Base-by-base conservation (phyloP, 2,329 filamentous ascomycete genomes). In the Phaeosphaeriaceae sp. region DNA sequence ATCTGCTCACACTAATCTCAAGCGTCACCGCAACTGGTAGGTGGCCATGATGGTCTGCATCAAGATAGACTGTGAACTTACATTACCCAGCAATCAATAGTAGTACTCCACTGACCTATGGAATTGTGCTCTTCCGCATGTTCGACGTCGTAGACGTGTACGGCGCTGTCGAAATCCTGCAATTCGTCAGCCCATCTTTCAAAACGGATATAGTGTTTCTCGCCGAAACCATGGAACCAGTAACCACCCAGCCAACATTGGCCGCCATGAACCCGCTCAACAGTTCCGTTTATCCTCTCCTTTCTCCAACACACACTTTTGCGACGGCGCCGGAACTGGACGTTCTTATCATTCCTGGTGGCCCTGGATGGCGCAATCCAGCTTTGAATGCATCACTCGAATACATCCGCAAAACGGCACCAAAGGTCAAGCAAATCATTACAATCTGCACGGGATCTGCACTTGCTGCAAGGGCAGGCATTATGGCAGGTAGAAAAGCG, bases 321-420 rank as follows among this genome's bases (percentile, higher is more conserved):
- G 74, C 74, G 41, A 70, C 76, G 9, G 75, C 78, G 2, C 79
- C 80, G 0, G 74, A 73, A 1, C 70, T 87, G 11, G 83, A 88
- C 46, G 81, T 87, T 4, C 77, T 89, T 15, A 71, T 89, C 23
- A 73, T 89, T n/a, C 86, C 86, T 0, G 86, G 87, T 2, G 86
- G 86, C 0, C 50, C 71, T 0, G 85, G 85, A 3, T 76, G 66
- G 43, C 51, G 73, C 17, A 63, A 61, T 36, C 52, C 59, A 5
- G 56, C 68, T 3, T 34, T 63, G 28, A 62, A 64, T 1, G 50
- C 66, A 3, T 72, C 77, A 1, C 65, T 81, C 4, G 70, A 77
- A 0, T 86, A 79, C 48, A 74, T 85, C 39, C 58, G 65, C n/a
- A 66, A 72, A 2, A 68, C 70, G 6, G 82, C 76, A 54, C 80